phyloP scores from a whole-genome alignment of 148 eudicot genomes.

The Euryodendron excelsum region DNA sequence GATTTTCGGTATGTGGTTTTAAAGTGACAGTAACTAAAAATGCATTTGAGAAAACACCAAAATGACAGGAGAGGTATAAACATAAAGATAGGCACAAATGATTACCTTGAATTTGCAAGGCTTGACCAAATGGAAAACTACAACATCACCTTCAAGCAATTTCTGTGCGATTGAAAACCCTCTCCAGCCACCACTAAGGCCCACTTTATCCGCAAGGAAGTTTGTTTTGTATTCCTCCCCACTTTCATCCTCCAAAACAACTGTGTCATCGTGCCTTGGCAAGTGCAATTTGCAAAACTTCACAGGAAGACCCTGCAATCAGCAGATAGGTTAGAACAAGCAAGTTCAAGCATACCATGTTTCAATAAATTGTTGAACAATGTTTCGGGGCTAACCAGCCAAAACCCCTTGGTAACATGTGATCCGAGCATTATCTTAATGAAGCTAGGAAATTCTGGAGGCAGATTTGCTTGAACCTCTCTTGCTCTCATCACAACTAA shows the following conservation, averaged over 20 bases:
- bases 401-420: conserved; percentile 12
- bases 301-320: conserved; percentile 27
- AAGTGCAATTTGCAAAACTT: conserved; percentile 16
- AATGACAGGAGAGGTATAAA: neutral
- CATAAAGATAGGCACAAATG: neutral
- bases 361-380: neutral
- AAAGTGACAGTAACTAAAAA: neutral
- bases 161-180: conserved; percentile 16
- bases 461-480: neutral
- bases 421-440: conserved; percentile 17
- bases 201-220: neutral
- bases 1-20: neutral
- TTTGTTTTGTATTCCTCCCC: conserved; percentile 13
- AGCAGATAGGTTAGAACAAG: neutral
- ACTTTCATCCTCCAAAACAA: conserved; percentile 24
- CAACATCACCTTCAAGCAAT: conserved; percentile 27
- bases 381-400: conserved; percentile 10
- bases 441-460: conserved; percentile 15
- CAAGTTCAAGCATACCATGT: neutral
- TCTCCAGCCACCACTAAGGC: conserved; percentile 32
- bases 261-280: conserved; percentile 4
- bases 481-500: conserved; percentile 13
- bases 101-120: conserved; percentile 24
- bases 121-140: conserved; percentile 24
- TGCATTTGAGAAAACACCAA: neutral